These are phyloP conservation scores for Erodium trifolium DNA, from an alignment of 441 rosid species.

Conservation along the genomic window DNA sequence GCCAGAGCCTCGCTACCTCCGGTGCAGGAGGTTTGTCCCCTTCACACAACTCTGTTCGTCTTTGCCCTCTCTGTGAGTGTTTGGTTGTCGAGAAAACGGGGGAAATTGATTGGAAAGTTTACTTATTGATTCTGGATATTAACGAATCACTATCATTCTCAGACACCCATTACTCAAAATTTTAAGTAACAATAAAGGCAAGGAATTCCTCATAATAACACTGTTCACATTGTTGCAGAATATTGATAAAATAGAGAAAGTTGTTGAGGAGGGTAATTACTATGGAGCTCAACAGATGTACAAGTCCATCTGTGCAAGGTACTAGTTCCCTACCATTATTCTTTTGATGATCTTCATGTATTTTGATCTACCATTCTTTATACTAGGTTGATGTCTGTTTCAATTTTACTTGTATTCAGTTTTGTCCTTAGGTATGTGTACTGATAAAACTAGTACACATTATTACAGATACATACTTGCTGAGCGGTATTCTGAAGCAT, in stretches of 20 bases:
- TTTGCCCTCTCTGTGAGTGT: not conserved
- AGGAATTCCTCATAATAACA: not conserved
- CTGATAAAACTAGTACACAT: too few species aligned
- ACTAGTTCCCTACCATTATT: not conserved
- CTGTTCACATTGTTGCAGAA: conserved; percentile 32
- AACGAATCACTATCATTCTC: not conserved
- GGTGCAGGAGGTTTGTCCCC: conserved; percentile 46
- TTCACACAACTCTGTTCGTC: not conserved
- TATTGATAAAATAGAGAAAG: conserved; percentile 70
- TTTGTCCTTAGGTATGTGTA: too few species aligned
- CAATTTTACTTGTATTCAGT: too few species aligned
- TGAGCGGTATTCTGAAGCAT: conserved; percentile 75
- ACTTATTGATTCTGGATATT: not conserved
- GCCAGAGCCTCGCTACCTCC: conserved; percentile 47
- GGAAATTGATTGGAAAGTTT: not conserved
- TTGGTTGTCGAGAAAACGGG: conserved; percentile 16
- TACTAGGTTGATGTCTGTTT: too few species aligned
- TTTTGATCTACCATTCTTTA: too few species aligned
- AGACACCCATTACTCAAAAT: not conserved
- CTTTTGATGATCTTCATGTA: not conserved
- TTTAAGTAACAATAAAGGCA: not conserved
- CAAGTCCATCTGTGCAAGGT: conserved; percentile 83
- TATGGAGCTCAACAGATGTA: conserved; percentile 98
- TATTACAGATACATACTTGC: conserved; percentile 52
- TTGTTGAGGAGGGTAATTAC: conserved; percentile 58